phyloP scores from a whole-genome alignment of 345 rosid species.

The Litchi chinensis region DNA sequence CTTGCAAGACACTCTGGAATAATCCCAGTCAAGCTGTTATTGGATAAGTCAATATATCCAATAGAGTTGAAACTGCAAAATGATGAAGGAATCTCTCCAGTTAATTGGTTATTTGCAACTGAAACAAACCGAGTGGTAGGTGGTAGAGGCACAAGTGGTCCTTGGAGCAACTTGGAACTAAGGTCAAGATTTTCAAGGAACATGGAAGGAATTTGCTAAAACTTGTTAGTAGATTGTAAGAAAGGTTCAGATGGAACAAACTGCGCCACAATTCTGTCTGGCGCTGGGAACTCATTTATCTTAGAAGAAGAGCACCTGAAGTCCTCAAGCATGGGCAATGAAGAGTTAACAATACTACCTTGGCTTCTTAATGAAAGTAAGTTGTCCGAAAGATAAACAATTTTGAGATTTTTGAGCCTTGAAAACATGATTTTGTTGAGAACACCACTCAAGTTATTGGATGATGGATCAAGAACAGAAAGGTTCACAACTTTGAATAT shows the following conservation, averaged over 20 bases:
- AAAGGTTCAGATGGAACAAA: not conserved
- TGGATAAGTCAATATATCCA: constrained; percentile 2
- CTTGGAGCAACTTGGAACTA: constrained; percentile 16
- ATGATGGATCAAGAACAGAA: constrained; percentile 8
- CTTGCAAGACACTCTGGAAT: constrained; percentile 31
- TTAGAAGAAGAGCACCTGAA: constrained; percentile 27
- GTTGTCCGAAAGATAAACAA: constrained; percentile 19
- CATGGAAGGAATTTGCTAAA: not conserved
- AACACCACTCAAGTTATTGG: constrained; percentile 27
- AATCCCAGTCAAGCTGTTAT: constrained; percentile 9
- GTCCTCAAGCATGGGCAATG: constrained; percentile 11
- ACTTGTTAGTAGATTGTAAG: constrained; percentile 19
- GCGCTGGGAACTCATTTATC: constrained; percentile 26
- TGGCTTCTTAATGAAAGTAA: not conserved
- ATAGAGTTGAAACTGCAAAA: constrained; percentile 9
- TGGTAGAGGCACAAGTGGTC: not conserved
- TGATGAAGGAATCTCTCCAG: constrained; percentile 6
- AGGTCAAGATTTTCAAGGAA: not conserved
- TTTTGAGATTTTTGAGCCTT: constrained; percentile 10
- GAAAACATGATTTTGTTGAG: constrained; percentile 22
- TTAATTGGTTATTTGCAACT: constrained; percentile 6
- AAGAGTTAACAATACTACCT: not conserved
- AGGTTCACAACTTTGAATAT: constrained; percentile 24
- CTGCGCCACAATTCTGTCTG: not conserved
- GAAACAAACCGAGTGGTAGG: not conserved